Evolutionary conservation across 257 asterid species (phyloP), one percentile per base, ranked within the genome.

Genomic region (Penstemon davidsonii): DNA sequence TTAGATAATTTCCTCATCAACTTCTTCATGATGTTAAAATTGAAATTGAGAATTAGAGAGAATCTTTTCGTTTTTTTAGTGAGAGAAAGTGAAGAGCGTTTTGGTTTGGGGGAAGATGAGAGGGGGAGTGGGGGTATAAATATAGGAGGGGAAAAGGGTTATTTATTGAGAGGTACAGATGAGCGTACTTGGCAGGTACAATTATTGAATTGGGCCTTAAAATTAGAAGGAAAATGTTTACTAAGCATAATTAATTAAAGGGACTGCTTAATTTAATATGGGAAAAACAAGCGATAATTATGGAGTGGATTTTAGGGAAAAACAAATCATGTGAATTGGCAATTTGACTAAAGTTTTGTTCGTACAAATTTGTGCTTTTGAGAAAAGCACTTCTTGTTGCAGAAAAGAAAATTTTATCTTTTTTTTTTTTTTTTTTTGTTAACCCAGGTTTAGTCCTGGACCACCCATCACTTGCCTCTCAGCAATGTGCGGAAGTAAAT

Each of bases 181-280:
- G 61, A 73, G 75, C 81, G 87, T 82, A 79, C 87, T 76, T 77
- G 87, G 79, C 82, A 74, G 83, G 87, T 82, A 82, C 87, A 77
- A 78, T 71, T 79, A 71, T 72, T 76, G 75, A 76, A 73, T 82
- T 76, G 79, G 83, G 81, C 43, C 68, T 49, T 49, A 0, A 0
- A 46, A 9, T 49, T 12, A 4, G 15, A 10, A 4, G 4, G 54
- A 49, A 49, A 49, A 49, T 49, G 3, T 13, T 9, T 49, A 3
- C 11, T 49, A 49, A 11, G 18, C n/a, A 9, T 46, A 7, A 8
- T 46, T 25, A 25, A 25, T 25, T 25, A 25, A 25, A 2, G 33
- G 33, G 33, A 25, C 33, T 25, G 33, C 33, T 25, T 25, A 25
- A 25, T 25, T 25, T 25, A 25, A 25, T 25, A 25, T 25, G 33